Evolutionary conservation across 2,329 filamentous ascomycete genomes (phyloP), one percentile per base, ranked within the genome.

Genomic region (Apiospora hydei): DNA sequence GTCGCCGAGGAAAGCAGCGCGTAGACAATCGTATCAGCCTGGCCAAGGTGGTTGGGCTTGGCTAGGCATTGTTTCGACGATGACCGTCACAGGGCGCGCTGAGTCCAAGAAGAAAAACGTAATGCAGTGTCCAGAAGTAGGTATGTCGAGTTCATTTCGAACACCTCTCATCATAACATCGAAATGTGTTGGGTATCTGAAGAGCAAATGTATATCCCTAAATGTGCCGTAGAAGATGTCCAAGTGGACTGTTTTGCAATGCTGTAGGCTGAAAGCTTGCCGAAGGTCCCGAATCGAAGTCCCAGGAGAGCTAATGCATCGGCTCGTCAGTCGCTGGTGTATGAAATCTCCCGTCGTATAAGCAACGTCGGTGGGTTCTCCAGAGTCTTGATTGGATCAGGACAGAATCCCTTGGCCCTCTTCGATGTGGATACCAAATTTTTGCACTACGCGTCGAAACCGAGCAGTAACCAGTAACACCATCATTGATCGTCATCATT

Each of bases 111-210:
- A 64, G 57, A 64, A 64, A 64, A 64, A 64, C 57, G 57, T 41
- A 67, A 68, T 67, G 16, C 34, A 21, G 61, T 53, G 34, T 49
- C 57, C 44, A 61, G 41, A 68, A 68, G 41, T 44, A 44, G 43
- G 44, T 68, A 34, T 46, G 47, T 49, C 67, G 47, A 26, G 41
- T 43, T 46, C 53, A 47, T 57, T 64, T 69, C 74, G 70, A 72
- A 38, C 69, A 72, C 73, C 75, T 71, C 68, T 71, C 69, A 24
- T 64, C 70, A 72, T 72, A 67, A 41, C 46, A 47, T 74, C 69
- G 72, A 72, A 73, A 76, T 73, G 72, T 75, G 75, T 78, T 72
- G 74, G 79, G 78, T 80, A 80, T 81, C 77, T 77, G 74, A 77
- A 77, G 72, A 74, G 76, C 76, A 77, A 76, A 74, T 75, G 73